Base-by-base conservation (phyloP, 2,329 filamentous ascomycete genomes). In the Rasamsonia emersonii region DNA sequence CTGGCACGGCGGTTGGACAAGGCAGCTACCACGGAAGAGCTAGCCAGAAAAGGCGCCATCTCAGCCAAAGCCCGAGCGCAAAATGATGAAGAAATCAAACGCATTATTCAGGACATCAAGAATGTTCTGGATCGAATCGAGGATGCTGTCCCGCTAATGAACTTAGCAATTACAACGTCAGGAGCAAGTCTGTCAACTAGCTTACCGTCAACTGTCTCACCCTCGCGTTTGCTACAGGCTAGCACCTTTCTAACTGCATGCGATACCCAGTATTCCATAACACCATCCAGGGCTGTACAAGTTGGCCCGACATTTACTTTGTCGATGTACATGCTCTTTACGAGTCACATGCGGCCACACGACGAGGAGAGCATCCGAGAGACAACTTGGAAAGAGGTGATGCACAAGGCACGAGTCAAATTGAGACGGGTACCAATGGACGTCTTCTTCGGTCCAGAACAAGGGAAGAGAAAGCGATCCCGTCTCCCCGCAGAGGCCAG, bases 271-370 rank as follows among this genome's bases (percentile, higher is more conserved):
- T 95, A 91, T 56, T 73, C 75, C 2, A 69, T 77, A 41, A 67
- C 75, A 24, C 73, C 79, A 4, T 69, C 64, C 0, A 61, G 66
- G 7, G 71, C 80, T 0, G 77, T 85, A 27, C 86, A 95, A 51
- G 82, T 96, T 38, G 91, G 91, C 0, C 86, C 89, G 0, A 75
- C 79, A 0, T 96, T 95, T 49, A 81, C 75, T 0, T 58, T 96
- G 5, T 93, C 88, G 0, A 64, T 96, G 44, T 98, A 96, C 58
- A 95, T 96, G 86, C 71, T 96, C 1, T 98, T 96, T 49, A 70
- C 79, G 2, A 82, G 86, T 2, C 86, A 96, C 56, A 66, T 79
- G 25, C 61, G 73, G 23, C 62, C 68, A 3, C 67, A 71, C 11
- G 65, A 72, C 45, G 59, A 76, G 59, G 58, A 75, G 54, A 60